phyloP scores from a whole-genome alignment of 768 basidiomycete genomes.

The Trametes cinnabarina region DNA sequence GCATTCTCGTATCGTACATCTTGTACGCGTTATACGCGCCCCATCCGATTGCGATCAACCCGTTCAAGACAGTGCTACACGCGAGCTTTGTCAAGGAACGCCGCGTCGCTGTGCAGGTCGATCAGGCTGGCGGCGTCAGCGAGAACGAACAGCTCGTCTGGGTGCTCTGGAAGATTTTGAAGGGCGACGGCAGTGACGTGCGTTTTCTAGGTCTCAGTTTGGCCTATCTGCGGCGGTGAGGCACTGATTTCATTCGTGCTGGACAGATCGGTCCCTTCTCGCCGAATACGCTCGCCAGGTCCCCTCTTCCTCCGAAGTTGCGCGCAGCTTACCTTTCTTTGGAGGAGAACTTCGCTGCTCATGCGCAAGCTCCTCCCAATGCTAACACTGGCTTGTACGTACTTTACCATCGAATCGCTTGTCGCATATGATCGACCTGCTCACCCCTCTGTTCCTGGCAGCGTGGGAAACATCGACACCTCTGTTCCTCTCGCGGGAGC shows the following conservation, averaged over 20 bases:
- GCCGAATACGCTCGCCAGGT: slow-evolving; percentile 68
- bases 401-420: background rate
- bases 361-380: background rate
- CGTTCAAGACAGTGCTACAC: slow-evolving; percentile 73
- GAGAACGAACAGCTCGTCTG: slow-evolving; percentile 78
- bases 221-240: slow-evolving; percentile 11
- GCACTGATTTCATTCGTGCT: background rate
- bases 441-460: slow-evolving; percentile 1
- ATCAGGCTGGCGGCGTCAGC: slow-evolving; percentile 47
- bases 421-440: background rate
- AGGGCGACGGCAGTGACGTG: slow-evolving; percentile 80
- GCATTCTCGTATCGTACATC: slow-evolving; percentile 77
- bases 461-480: slow-evolving; percentile 14
- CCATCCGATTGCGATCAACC: slow-evolving; percentile 76
- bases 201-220: slow-evolving; percentile 30
- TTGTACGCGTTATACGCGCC: slow-evolving; percentile 79
- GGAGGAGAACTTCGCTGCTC: slow-evolving; percentile 48
- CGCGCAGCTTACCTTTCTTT: slow-evolving; percentile 69
- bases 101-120: slow-evolving; percentile 52
- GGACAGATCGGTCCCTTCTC: slow-evolving; percentile 77
- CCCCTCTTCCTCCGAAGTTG: slow-evolving; percentile 73
- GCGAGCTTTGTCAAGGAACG: slow-evolving; percentile 68
- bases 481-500: background rate
- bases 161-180: slow-evolving; percentile 85
- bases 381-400: slow-evolving; percentile 21